These are phyloP conservation scores for Solanum bulbocastanum DNA, from an alignment of 257 asterid species.

Conservation along the genomic window DNA sequence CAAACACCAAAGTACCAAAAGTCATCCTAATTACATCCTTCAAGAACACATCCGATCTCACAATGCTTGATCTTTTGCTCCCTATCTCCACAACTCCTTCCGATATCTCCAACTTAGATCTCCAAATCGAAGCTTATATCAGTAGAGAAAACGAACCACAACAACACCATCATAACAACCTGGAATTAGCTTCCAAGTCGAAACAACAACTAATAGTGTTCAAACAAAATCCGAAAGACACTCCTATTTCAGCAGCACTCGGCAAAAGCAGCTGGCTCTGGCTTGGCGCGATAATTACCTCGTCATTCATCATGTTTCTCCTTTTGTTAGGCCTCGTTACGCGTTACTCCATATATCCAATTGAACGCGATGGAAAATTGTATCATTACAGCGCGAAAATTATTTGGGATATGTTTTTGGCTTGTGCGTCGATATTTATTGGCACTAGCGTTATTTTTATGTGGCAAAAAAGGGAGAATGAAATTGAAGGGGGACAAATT, in stretches of 20 bases:
- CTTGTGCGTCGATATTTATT: constrained; percentile 32
- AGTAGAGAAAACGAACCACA: constrained; percentile 24
- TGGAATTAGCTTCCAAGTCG: background rate
- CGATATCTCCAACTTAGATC: constrained; percentile 19
- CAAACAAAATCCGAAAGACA: constrained; percentile 22
- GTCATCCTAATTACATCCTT: constrained; percentile 34
- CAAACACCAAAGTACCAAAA: constrained; percentile 18
- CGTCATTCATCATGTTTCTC: constrained; percentile 38
- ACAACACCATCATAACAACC: background rate
- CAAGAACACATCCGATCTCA: constrained; percentile 33
- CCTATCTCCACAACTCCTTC: constrained; percentile 11
- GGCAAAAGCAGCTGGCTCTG: constrained; percentile 61
- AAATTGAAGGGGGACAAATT: constrained; percentile 25
- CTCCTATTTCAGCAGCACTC: constrained; percentile 31
- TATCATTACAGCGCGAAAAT: constrained; percentile 45
- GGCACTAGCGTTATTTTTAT: constrained; percentile 38
- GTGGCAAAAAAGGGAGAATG: constrained; percentile 27
- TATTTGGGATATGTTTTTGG: constrained; percentile 50
- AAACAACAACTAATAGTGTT: constrained; percentile 12
- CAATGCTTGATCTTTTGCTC: constrained; percentile 39
- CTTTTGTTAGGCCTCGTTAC: constrained; percentile 38
- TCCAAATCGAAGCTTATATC: constrained; percentile 37
- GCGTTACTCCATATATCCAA: constrained; percentile 39
- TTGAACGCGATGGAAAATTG: constrained; percentile 20
- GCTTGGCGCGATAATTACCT: constrained; percentile 47